These are phyloP conservation scores for Tolypocladium nubicola DNA, from an alignment of 2,329 filamentous ascomycete species.

Conservation along the genomic window DNA sequence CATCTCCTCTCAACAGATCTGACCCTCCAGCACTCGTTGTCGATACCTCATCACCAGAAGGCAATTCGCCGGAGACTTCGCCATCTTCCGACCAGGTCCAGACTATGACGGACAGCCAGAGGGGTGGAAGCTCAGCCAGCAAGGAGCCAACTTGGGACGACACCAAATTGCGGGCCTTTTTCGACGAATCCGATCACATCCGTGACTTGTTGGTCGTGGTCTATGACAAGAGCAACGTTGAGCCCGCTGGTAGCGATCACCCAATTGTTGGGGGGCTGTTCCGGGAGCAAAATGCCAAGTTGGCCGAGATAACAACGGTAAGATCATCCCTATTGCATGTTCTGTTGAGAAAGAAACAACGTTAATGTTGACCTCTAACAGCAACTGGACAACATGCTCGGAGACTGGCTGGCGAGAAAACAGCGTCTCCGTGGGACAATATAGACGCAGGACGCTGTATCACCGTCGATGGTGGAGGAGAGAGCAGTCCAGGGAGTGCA, in stretches of 20 bases:
- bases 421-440: conserved; percentile 46
- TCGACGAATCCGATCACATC: conserved; percentile 83
- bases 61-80: conserved; percentile 51
- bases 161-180: conserved; percentile 72
- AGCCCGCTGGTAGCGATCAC: conserved; percentile 72
- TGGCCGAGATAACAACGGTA: conserved; percentile 76
- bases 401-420: conserved; percentile 68
- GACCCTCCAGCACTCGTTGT: conserved; percentile 57
- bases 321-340: conserved; percentile 15
- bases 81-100: conserved; percentile 52
- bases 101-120: conserved; percentile 26
- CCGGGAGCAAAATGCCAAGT: conserved; percentile 72
- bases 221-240: conserved; percentile 79
- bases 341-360: too few relatives aligned
- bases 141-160: conserved; percentile 67
- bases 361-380: conserved; percentile 17
- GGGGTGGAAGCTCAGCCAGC: conserved; percentile 25
- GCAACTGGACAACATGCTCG: conserved; percentile 80
- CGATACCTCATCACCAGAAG: conserved; percentile 62
- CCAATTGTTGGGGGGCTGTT: conserved; percentile 74
- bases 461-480: background rate
- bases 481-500: background rate
- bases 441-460: conserved; percentile 12
- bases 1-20: conserved; percentile 22
- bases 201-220: conserved; percentile 84